Base-by-base conservation (phyloP, 306 rosid genomes). In the Quercus wislizeni region DNA sequence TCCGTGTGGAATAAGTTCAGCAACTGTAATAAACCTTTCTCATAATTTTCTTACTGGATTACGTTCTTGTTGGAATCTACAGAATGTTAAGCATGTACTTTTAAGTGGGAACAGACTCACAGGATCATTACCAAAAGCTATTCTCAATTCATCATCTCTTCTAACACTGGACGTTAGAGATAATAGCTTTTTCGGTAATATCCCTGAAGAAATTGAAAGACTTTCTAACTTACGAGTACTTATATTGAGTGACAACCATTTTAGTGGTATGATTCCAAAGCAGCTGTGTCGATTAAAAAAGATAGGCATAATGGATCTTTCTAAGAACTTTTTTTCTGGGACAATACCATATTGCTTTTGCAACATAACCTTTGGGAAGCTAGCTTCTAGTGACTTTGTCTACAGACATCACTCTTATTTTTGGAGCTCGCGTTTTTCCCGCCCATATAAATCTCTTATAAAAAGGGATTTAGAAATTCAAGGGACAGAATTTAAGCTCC, bases 221-320 rank as follows among this genome's bases (percentile, higher is more conserved):
- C 25, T 76, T 12, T 28, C 76, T 4, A n/a, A 20, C 1, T 63
- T 81, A 20, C 5, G 49, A 11, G 46, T 72, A 59, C 71, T 81
- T 46, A 18, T 49, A 21, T 25, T 81, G 17, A 69, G 65, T n/a
- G 77, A 11, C 20, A 82, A 82, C 15, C 4, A 23, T 18, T 57
- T 76, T 21, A 68, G 54, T 31, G 84, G 84, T 20, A 19, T 61
- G 51, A 71, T 81, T 59, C 80, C 84, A 15, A 23, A 1, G 41
- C 65, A 14, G n/a, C 12, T 75, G 6, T 81, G 84, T 55, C 21
- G 38, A 1, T 76, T 71, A 41, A 68, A 35, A 23, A 1, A 27
- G 0, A 55, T 76, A 5, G 38, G 52, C 28, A 15, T 79, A n/a
- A 0, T 83, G 2, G 78, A 83, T 46, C 54, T 78, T 5, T 33